Percentiles rank a stretch among this genome's conserved stretches.
Conservation (phyloP, 164 flowering plant species). For the Vitis amurensis region DNA sequence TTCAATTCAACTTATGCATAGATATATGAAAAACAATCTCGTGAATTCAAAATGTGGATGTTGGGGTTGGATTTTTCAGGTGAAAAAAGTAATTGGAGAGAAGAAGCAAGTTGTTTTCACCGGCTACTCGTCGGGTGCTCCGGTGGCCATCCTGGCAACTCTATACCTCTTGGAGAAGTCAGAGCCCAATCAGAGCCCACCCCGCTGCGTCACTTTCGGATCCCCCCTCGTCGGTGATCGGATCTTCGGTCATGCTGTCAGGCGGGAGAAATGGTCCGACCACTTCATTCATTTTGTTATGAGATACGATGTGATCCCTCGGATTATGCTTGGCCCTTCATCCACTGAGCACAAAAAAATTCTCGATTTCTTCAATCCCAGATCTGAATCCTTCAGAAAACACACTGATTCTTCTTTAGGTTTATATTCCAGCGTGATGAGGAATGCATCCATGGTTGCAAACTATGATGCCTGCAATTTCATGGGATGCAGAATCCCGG, state of each 20-base stretch:
- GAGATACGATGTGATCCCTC: conserved; percentile 5
- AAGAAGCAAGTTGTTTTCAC: conserved; percentile 2
- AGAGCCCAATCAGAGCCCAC: not conserved
- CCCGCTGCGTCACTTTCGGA: not conserved
- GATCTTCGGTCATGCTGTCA: not conserved
- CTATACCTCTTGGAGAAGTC: conserved; percentile 1
- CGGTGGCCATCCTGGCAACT: conserved; percentile 1
- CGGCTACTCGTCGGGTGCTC: conserved; percentile 6
- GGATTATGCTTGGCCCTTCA: conserved; percentile 1
- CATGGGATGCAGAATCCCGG: conserved; percentile 3
- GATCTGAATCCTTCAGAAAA: not conserved
- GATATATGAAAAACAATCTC: no score
- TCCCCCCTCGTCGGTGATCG: conserved; percentile 1
- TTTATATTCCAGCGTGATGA: not conserved
- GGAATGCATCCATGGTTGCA: conserved; percentile 1
- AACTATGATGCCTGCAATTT: conserved; percentile 4
- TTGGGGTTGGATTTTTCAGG: not conserved
- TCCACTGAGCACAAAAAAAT: not conserved
- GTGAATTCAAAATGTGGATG: no score
- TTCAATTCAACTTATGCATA: no score
- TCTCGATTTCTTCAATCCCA: not conserved
- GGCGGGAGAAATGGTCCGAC: conserved; percentile 5
- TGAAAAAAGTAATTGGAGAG: not conserved
- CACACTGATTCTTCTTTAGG: no score
- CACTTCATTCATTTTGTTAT: conserved; percentile 5